Evolutionary conservation across 306 rosid genomes (phyloP).

Genomic region (Sindora glabra): DNA sequence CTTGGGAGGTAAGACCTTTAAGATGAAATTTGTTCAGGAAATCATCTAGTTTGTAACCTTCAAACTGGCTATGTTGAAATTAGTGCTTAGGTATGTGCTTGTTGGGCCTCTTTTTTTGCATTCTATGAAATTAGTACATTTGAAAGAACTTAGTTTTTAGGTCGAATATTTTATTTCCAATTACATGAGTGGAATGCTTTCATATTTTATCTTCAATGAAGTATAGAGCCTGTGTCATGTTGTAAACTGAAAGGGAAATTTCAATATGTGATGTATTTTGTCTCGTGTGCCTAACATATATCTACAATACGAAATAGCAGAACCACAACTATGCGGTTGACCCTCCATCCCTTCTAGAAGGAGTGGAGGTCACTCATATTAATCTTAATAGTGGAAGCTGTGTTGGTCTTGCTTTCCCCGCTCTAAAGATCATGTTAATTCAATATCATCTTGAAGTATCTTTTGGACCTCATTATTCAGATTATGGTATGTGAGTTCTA

Average conservation of each 20-base stretch:
- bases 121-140: no score
- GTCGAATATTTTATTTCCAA: no score
- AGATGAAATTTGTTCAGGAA: slow-evolving; percentile 99
- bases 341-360: slow-evolving; percentile 69
- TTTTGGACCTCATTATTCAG: slow-evolving; percentile 98
- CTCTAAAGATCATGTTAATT: slow-evolving; percentile 73
- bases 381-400: slow-evolving; percentile 87
- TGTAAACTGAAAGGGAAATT: no score
- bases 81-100: slow-evolving; percentile 85
- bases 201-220: no score
- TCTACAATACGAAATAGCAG: slow-evolving; percentile 51
- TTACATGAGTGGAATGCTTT: no score
- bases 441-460: slow-evolving; percentile 99
- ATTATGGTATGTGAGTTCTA: slow-evolving; percentile 43
- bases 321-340: slow-evolving; percentile 92
- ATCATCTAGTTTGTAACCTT: slow-evolving; percentile 88
- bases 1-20: slow-evolving; percentile 85
- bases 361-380: slow-evolving; percentile 80
- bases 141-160: no score
- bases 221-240: no score
- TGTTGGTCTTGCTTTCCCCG: slow-evolving; percentile 84
- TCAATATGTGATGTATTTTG: no score
- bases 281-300: no score
- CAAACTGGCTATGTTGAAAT: slow-evolving; percentile 67
- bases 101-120: no score